phyloP scores from a whole-genome alignment of 2,329 filamentous ascomycete species.

The Myotisia sp. region DNA sequence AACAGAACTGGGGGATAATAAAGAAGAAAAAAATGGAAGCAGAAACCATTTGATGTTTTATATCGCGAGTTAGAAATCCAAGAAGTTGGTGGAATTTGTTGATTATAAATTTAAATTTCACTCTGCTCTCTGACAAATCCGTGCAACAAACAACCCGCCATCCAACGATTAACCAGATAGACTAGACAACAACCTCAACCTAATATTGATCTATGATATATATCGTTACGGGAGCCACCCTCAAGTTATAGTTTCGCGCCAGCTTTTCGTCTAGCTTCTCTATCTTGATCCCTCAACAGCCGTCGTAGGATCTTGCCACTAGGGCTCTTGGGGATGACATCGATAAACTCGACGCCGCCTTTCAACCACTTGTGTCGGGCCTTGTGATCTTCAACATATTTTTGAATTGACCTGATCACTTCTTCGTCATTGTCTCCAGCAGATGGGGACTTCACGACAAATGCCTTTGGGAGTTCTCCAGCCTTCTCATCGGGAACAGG shows the following conservation, averaged over 20 bases:
- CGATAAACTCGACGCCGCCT: slow-evolving; percentile 45
- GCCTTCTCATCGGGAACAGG: slow-evolving; percentile 51
- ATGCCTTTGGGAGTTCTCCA: slow-evolving; percentile 50
- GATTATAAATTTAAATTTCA: too few relatives aligned
- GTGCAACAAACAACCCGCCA: too few relatives aligned
- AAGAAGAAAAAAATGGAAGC: too few relatives aligned
- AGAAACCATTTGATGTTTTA: too few relatives aligned
- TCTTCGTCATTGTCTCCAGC: slow-evolving; percentile 40
- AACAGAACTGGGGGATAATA: too few relatives aligned
- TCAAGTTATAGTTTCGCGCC: slow-evolving; percentile 57
- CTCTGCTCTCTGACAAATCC: too few relatives aligned
- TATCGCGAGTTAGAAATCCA: too few relatives aligned
- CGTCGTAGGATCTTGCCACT: slow-evolving; percentile 50
- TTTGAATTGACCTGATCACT: slow-evolving; percentile 38
- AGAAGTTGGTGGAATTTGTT: too few relatives aligned
- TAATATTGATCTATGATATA: too few relatives aligned
- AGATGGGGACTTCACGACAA: slow-evolving; percentile 44
- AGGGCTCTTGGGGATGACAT: slow-evolving; percentile 46
- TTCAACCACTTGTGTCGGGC: slow-evolving; percentile 49
- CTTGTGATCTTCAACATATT: slow-evolving; percentile 47
- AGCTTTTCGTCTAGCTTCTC: slow-evolving; percentile 47
- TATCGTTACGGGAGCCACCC: too few relatives aligned
- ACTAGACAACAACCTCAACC: too few relatives aligned
- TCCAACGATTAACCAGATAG: too few relatives aligned
- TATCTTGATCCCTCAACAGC: slow-evolving; percentile 59